phyloP scores from a whole-genome alignment of 129 eudicot genomes.

The Helianthus annuus region HanXRQr2.0-SUNRISE NC_035435.2:161559176-161559675 shows the following conservation, averaged over 20 bases:
- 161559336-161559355: conserved; percentile 41
- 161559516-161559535: background rate
- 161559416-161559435: background rate
- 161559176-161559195: conserved; percentile 5
- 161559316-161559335: conserved; percentile 14
- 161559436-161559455: background rate
- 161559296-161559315: conserved; percentile 22
- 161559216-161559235: conserved; percentile 14
- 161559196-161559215: conserved; percentile 6
- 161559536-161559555: conserved; percentile 4
- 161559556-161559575: background rate
- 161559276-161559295: conserved; percentile 25
- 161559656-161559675: background rate
- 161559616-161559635: conserved; percentile 2
- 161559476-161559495: background rate
- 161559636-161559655: background rate
- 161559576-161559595: conserved; percentile 1
- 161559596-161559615: background rate
- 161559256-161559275: conserved; percentile 18
- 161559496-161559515: too few relatives aligned
- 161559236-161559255: conserved; percentile 14
- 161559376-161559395: conserved; percentile 6
- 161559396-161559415: conserved; percentile 14
- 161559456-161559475: conserved; percentile 10
- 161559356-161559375: conserved; percentile 20